phyloP scores from a whole-genome alignment of 495 filamentous ascomycete species.

The Massariosphaeria phaeospora region DNA sequence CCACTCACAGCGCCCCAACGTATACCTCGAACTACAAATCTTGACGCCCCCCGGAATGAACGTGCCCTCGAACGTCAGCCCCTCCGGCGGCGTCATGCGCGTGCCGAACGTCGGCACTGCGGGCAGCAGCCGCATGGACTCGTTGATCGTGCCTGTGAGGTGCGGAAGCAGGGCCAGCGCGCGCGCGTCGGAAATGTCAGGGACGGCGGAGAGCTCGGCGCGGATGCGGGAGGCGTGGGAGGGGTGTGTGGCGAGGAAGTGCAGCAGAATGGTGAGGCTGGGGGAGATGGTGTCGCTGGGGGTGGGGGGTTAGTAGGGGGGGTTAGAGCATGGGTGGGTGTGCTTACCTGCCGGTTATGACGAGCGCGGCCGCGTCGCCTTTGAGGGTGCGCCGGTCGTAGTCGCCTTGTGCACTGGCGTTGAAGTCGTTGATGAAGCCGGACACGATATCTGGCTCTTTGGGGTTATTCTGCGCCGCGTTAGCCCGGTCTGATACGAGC shows the following conservation, averaged over 20 bases:
- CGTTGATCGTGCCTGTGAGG: slow-evolving; percentile 18
- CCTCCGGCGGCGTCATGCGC: not conserved
- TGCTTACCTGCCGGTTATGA: slow-evolving; percentile 11
- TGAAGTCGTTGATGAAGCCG: not conserved
- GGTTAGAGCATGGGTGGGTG: not conserved
- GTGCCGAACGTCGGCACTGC: not conserved
- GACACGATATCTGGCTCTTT: not conserved
- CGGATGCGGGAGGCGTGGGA: not conserved
- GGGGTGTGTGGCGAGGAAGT: slow-evolving; percentile 8
- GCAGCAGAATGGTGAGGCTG: slow-evolving; percentile 7
- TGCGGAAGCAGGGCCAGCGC: not conserved
- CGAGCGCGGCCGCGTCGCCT: not conserved
- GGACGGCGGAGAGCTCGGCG: not conserved
- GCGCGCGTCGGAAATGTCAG: not conserved
- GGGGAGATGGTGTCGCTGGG: slow-evolving; percentile 5
- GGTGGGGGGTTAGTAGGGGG: not conserved
- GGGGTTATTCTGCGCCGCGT: not conserved
- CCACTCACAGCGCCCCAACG: slow-evolving; percentile 1
- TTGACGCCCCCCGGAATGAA: slow-evolving; percentile 15
- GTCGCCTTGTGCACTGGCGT: not conserved
- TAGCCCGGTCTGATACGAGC: too few species aligned
- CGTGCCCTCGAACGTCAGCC: slow-evolving; percentile 4
- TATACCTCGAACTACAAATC: slow-evolving; percentile 10
- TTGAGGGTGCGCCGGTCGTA: not conserved
- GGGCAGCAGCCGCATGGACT: slow-evolving; percentile 20